Percentiles rank a stretch among this genome's conserved stretches.
Evolutionary conservation across 1,284 basidiomycete species (phyloP).

Genomic region (Sporisorium iseilematis-ciliati): DNA sequence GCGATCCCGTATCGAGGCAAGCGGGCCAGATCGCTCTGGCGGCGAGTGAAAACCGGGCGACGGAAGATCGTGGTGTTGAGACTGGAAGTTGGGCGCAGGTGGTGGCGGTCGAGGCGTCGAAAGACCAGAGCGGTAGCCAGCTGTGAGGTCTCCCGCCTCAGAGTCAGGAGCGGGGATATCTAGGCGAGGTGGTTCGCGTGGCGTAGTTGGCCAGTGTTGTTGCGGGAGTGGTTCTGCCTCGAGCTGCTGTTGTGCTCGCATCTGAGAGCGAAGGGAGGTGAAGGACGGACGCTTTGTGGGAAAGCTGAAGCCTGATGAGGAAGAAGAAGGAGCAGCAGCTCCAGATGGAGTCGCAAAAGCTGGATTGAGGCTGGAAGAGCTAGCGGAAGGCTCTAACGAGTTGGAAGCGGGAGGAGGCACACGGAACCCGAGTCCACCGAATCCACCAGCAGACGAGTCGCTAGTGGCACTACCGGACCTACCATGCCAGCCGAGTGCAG

Average conservation of each 20-base stretch:
- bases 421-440: slow-evolving; percentile 40
- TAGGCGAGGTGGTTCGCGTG: slow-evolving; percentile 29
- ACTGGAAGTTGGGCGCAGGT: slow-evolving; percentile 12
- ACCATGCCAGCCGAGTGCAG: slow-evolving; percentile 49
- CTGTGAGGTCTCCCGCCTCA: slow-evolving; percentile 46
- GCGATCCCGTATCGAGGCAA: slow-evolving; percentile 17
- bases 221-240: slow-evolving; percentile 19
- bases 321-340: not conserved
- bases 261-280: slow-evolving; percentile 32
- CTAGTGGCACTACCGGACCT: slow-evolving; percentile 49
- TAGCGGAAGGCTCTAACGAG: slow-evolving; percentile 17
- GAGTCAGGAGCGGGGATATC: slow-evolving; percentile 34
- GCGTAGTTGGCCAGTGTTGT: slow-evolving; percentile 32
- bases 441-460: slow-evolving; percentile 50
- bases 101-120: slow-evolving; percentile 42
- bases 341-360: slow-evolving; percentile 8
- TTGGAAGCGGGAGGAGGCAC: slow-evolving; percentile 17
- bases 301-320: slow-evolving; percentile 38
- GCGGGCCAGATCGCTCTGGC: slow-evolving; percentile 17
- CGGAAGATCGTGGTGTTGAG: slow-evolving; percentile 23
- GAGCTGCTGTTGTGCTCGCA: slow-evolving; percentile 25
- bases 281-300: slow-evolving; percentile 31
- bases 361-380: slow-evolving; percentile 15
- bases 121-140: slow-evolving; percentile 41
- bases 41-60: slow-evolving; percentile 41